phyloP scores from a whole-genome alignment of 164 flowering plant species.

The Akebia trifoliata region DNA sequence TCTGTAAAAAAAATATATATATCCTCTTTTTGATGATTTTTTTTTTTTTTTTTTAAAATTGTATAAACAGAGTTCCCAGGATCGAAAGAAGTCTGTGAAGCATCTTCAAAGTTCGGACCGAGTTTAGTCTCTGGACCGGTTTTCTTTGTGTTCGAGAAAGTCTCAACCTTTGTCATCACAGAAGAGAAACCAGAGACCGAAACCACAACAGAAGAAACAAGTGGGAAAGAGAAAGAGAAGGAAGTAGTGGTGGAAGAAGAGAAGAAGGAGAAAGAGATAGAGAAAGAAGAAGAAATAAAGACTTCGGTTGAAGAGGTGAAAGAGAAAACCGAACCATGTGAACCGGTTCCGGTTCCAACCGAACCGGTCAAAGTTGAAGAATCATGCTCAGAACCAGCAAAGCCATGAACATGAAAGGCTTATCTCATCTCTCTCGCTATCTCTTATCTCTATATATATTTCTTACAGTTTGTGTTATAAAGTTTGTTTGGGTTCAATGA shows the following conservation, averaged over 20 bases:
- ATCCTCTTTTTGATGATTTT: background rate
- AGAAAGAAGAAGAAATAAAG: too few species aligned
- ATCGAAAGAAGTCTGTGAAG: constrained; percentile 56
- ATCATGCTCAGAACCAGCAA: constrained; percentile 17
- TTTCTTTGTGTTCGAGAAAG: constrained; percentile 74
- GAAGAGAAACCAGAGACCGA: constrained; percentile 31
- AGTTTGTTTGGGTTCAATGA: too few species aligned
- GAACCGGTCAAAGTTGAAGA: constrained; percentile 19
- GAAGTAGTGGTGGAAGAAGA: constrained; percentile 34
- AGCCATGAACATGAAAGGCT: too few species aligned
- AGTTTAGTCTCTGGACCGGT: constrained; percentile 52
- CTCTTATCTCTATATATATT: too few species aligned
- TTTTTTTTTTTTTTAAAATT: background rate
- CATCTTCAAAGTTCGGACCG: constrained; percentile 50
- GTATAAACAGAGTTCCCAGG: constrained; percentile 64
- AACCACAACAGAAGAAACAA: constrained; percentile 18
- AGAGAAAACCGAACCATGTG: constrained; percentile 2
- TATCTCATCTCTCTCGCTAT: too few species aligned
- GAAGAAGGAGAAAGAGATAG: constrained; percentile 31
- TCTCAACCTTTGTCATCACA: constrained; percentile 45
- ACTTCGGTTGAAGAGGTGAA: constrained; percentile 12
- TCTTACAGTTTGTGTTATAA: too few species aligned
- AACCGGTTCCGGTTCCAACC: constrained; percentile 7
- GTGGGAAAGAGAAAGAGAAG: constrained; percentile 19
- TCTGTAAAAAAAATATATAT: too few species aligned